These are phyloP conservation scores for Picochlorum sp. DNA, from an alignment of 139 green algal genomes.

Conservation along the genomic window DNA sequence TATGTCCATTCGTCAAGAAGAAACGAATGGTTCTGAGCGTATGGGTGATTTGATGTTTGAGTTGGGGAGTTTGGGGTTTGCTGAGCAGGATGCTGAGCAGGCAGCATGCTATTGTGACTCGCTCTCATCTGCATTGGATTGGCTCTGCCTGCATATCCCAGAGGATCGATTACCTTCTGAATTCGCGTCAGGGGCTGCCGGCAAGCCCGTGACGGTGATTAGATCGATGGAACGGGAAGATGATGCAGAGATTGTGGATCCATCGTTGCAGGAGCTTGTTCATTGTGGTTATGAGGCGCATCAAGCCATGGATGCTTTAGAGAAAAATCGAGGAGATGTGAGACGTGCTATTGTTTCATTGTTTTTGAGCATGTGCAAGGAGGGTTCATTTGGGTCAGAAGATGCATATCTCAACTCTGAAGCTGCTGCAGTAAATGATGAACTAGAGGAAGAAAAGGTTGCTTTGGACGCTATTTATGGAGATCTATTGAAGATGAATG, in stretches of 20 bases:
- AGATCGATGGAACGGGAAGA: background rate
- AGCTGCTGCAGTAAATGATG: background rate
- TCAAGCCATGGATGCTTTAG: too few species aligned
- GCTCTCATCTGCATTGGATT: conserved; percentile 52
- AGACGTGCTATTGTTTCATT: too few species aligned
- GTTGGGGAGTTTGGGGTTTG: conserved; percentile 51
- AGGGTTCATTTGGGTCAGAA: background rate
- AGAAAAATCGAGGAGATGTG: too few species aligned
- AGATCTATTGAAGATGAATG: background rate
- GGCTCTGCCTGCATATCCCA: conserved; percentile 59
- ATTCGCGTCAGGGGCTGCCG: conserved; percentile 44
- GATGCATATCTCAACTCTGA: background rate
- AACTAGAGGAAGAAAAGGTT: conserved; percentile 56
- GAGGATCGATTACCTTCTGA: conserved; percentile 47
- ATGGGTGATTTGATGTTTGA: conserved; percentile 12
- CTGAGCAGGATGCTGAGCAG: conserved; percentile 21
- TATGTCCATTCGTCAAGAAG: background rate
- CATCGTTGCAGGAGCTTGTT: conserved; percentile 27
- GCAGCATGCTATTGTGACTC: conserved; percentile 2
- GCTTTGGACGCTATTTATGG: conserved; percentile 70
- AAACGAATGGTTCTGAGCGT: background rate
- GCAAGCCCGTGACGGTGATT: conserved; percentile 32
- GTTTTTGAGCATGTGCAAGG: too few species aligned
- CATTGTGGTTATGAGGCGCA: conserved; percentile 31
- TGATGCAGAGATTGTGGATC: conserved; percentile 12